Evolutionary conservation across 352 stramenopile genomes (phyloP).

Genomic region (Thalassiosira ordinaria): DNA sequence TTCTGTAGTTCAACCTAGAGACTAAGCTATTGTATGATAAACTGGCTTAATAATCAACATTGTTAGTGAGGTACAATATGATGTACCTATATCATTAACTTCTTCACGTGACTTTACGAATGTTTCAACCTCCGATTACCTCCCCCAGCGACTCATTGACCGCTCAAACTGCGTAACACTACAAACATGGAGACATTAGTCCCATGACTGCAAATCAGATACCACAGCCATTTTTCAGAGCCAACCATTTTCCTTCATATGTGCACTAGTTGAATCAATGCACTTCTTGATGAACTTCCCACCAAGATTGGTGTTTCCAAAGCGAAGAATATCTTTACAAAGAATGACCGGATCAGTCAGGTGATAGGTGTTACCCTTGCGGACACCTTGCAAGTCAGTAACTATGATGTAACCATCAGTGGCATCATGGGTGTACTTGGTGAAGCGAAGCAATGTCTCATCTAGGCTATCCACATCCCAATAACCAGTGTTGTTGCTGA

Average conservation of each 20-base stretch:
- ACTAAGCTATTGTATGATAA: no score
- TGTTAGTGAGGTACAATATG: no score
- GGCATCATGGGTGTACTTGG: slow-evolving; percentile 56
- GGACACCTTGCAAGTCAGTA: slow-evolving; percentile 71
- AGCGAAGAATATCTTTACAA: slow-evolving; percentile 59
- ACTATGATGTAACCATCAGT: slow-evolving; percentile 71
- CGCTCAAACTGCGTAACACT: no score
- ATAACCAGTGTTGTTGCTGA: slow-evolving; percentile 72
- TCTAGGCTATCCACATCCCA: slow-evolving; percentile 49
- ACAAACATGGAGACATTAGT: no score
- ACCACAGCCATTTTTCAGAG: no score
- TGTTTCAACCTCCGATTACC: no score
- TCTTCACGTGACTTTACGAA: no score
- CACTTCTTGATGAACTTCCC: slow-evolving; percentile 48
- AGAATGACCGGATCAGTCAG: slow-evolving; percentile 67
- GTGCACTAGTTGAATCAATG: slow-evolving; percentile 15
- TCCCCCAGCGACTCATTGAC: no score
- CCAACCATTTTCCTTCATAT: slow-evolving; percentile 33
- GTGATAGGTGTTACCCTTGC: slow-evolving; percentile 44
- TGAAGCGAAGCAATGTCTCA: slow-evolving; percentile 58
- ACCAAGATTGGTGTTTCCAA: slow-evolving; percentile 65
- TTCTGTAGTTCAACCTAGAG: no score
- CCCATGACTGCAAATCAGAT: no score
- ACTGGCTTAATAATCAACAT: no score
- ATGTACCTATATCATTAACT: no score